Evolutionary conservation across 345 rosid species (phyloP).

Genomic region (Citrus unshiu): DNA sequence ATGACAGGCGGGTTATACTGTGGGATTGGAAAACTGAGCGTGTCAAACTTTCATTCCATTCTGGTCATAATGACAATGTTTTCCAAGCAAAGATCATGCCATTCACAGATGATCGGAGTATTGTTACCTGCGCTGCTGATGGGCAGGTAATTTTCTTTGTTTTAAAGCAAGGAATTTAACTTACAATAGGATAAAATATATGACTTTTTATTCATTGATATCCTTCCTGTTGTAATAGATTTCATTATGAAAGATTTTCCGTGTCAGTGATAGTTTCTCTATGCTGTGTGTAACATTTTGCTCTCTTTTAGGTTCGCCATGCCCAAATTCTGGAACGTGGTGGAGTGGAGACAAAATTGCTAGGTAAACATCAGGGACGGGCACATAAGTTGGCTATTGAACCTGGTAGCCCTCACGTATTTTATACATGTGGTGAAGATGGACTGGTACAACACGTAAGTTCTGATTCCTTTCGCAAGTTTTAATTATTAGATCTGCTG

Average conservation of each 20-base stretch:
- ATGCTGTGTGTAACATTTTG: not conserved
- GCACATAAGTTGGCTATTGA: slow-evolving; percentile 85
- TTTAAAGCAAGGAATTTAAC: not conserved
- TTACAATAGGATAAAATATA: not conserved
- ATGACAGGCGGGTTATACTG: slow-evolving; percentile 60
- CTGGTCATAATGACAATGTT: slow-evolving; percentile 69
- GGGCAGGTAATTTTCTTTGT: slow-evolving; percentile 55
- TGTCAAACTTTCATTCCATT: slow-evolving; percentile 57
- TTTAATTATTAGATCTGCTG: not conserved
- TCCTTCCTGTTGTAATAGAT: not conserved
- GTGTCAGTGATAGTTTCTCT: not conserved
- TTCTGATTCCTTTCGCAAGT: slow-evolving; percentile 11
- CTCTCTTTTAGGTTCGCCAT: slow-evolving; percentile 61
- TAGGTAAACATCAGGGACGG: slow-evolving; percentile 58
- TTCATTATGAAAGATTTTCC: not conserved
- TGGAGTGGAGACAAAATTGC: slow-evolving; percentile 47
- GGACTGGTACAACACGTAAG: slow-evolving; percentile 90
- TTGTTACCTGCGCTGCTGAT: slow-evolving; percentile 92
- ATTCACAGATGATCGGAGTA: slow-evolving; percentile 65
- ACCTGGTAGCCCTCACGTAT: slow-evolving; percentile 80
- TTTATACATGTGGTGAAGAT: slow-evolving; percentile 92
- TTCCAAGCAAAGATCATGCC: slow-evolving; percentile 92
- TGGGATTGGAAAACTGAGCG: slow-evolving; percentile 85
- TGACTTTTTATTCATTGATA: not conserved
- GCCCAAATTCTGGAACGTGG: slow-evolving; percentile 67